These are phyloP conservation scores for Volvox carteri DNA, from an alignment of 163 green algal species.

Conservation along the genomic window DNA sequence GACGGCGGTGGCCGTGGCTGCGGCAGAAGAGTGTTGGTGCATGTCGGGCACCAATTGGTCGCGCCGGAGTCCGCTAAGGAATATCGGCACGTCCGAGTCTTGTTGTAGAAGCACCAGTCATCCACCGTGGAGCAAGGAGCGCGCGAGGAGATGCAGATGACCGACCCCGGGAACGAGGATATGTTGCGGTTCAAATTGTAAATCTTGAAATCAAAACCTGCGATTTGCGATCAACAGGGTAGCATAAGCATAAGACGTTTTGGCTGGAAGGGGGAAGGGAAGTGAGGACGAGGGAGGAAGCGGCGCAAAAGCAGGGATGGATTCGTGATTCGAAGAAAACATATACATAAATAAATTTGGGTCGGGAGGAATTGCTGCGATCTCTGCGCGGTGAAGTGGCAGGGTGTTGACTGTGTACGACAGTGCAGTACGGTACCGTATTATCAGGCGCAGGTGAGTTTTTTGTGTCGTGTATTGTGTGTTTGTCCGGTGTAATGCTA, in stretches of 20 bases:
- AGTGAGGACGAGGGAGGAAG: too few relatives aligned
- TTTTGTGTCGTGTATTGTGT: too few relatives aligned
- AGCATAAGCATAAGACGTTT: too few relatives aligned
- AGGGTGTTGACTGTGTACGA: too few relatives aligned
- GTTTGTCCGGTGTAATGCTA: too few relatives aligned
- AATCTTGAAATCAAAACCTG: conserved; percentile 39
- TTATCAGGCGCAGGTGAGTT: too few relatives aligned
- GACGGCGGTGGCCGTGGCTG: conserved; percentile 3
- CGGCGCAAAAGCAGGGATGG: too few relatives aligned
- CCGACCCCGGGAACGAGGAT: not conserved
- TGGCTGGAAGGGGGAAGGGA: too few relatives aligned
- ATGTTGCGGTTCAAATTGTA: conserved; percentile 48
- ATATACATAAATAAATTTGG: too few relatives aligned
- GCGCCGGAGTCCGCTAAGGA: not conserved
- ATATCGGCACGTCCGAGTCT: not conserved
- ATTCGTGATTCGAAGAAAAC: too few relatives aligned
- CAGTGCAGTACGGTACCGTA: not conserved
- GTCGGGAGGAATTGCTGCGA: too few relatives aligned
- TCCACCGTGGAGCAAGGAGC: not conserved
- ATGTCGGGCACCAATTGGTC: conserved; percentile 33
- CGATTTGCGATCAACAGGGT: not conserved
- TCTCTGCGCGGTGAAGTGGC: too few relatives aligned
- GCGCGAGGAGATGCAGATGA: conserved; percentile 15
- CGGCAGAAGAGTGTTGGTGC: not conserved
- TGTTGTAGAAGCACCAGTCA: conserved; percentile 29